Conservation (phyloP, 495 filamentous ascomycete species). For the Tetracladium setigerum region DNA sequence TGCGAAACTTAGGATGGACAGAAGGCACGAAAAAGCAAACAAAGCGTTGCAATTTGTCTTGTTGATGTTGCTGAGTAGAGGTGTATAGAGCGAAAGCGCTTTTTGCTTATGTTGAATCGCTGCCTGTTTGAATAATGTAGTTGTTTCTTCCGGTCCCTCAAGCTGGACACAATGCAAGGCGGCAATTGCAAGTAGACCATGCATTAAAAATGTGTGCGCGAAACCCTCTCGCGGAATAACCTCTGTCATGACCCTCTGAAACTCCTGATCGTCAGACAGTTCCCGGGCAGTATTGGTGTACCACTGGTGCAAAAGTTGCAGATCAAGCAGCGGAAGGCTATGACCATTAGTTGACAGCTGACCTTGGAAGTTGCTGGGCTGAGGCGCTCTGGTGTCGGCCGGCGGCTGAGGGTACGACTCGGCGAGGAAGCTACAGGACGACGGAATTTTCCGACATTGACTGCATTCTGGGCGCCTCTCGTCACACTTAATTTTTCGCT, state of each 20-base stretch:
- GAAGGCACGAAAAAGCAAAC: conserved; percentile 1
- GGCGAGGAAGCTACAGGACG: background rate
- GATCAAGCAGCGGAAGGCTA: conserved; percentile 1
- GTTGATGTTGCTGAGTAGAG: background rate
- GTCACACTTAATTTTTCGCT: conserved; percentile 2
- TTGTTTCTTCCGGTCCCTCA: background rate
- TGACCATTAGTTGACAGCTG: background rate
- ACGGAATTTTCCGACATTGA: background rate
- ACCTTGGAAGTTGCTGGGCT: background rate
- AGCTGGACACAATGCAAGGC: conserved; percentile 4
- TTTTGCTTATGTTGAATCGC: conserved; percentile 1
- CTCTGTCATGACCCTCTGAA: background rate
- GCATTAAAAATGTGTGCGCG: conserved; percentile 1
- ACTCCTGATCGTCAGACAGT: background rate
- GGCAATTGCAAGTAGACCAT: conserved; percentile 1
- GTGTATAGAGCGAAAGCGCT: conserved; percentile 1
- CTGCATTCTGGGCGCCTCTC: conserved; percentile 1
- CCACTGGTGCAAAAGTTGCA: conserved; percentile 3
- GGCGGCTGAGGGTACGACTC: background rate
- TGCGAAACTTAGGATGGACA: conserved; percentile 1
- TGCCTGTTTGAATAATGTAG: background rate
- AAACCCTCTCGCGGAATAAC: background rate
- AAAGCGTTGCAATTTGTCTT: background rate
- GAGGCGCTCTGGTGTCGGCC: background rate
- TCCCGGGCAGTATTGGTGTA: background rate